Percentiles rank a stretch among this genome's conserved stretches.
phyloP scores from a whole-genome alignment of 108 stramenopile genomes.

The Conticribra weissflogii region DNA sequence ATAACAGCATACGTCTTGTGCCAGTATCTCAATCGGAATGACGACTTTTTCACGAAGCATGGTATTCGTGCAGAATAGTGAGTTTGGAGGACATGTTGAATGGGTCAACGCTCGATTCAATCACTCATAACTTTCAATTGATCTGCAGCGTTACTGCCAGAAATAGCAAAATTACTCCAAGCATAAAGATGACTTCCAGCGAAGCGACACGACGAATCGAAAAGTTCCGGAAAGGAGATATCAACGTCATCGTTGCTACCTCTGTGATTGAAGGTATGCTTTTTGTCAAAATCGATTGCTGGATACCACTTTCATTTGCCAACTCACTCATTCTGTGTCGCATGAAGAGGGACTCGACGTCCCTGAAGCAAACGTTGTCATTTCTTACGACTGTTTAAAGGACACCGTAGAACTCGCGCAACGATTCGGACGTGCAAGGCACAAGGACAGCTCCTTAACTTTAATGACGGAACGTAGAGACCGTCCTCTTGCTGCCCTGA shows the following conservation, averaged over 20 bases:
- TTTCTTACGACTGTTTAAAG: constrained; percentile 45
- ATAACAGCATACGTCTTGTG: constrained; percentile 38
- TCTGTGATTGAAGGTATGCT: constrained; percentile 47
- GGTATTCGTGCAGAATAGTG: constrained; percentile 32
- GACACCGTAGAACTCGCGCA: constrained; percentile 54
- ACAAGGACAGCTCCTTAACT: constrained; percentile 30
- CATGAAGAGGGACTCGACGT: constrained; percentile 37
- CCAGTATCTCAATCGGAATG: constrained; percentile 28
- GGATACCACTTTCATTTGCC: background rate
- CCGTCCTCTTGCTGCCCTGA: constrained; percentile 40
- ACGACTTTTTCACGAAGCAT: constrained; percentile 18
- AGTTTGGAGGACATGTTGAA: background rate
- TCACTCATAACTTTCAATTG: background rate
- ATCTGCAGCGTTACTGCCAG: constrained; percentile 28
- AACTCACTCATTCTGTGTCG: background rate
- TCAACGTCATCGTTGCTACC: constrained; percentile 42
- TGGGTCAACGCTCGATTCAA: background rate
- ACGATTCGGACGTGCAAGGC: constrained; percentile 45
- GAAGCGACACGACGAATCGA: constrained; percentile 36
- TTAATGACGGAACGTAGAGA: constrained; percentile 48
- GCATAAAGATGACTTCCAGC: constrained; percentile 32
- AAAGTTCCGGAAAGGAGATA: constrained; percentile 30
- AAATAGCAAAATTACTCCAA: constrained; percentile 41
- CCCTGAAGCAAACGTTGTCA: constrained; percentile 50
- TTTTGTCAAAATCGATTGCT: background rate